A percentile compares a stretch with the other conserved stretches of the same genome.
These are phyloP conservation scores for Brassica rapa DNA, from an alignment of 345 rosid species.

Conservation along the genomic window DNA sequence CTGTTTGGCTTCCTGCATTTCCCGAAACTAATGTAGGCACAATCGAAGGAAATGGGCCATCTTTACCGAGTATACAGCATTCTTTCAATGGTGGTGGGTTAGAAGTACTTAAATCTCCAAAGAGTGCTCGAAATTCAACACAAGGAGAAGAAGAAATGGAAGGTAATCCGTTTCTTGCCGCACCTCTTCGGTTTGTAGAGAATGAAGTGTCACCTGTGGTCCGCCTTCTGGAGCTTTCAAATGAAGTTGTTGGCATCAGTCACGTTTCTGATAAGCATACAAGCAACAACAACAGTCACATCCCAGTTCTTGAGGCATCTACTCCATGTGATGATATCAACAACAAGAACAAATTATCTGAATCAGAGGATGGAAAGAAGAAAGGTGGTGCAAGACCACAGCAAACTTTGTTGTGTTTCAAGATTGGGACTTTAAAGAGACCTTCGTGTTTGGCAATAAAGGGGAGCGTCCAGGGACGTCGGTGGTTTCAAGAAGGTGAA, in stretches of 20 bases:
- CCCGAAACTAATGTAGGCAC: background rate
- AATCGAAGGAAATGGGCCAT: background rate
- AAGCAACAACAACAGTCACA: background rate
- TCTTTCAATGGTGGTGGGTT: background rate
- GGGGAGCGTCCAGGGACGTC: background rate
- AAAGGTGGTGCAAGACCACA: background rate
- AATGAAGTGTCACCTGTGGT: background rate
- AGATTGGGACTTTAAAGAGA: background rate
- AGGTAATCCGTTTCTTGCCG: background rate
- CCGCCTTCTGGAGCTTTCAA: background rate
- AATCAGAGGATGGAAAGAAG: background rate
- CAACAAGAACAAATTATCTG: background rate
- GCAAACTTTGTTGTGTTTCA: background rate
- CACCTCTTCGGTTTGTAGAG: background rate
- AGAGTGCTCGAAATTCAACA: background rate
- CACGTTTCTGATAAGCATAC: background rate
- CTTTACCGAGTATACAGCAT: background rate
- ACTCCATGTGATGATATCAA: background rate
- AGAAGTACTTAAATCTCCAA: background rate
- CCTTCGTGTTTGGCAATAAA: background rate
- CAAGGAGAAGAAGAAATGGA: background rate
- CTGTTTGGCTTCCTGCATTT: background rate
- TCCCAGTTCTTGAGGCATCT: background rate
- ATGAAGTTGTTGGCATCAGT: background rate
- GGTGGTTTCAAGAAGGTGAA: background rate